These are phyloP conservation scores for Sambucus nigra DNA, from an alignment of 129 eudicot genomes.

Conservation along the genomic window DNA sequence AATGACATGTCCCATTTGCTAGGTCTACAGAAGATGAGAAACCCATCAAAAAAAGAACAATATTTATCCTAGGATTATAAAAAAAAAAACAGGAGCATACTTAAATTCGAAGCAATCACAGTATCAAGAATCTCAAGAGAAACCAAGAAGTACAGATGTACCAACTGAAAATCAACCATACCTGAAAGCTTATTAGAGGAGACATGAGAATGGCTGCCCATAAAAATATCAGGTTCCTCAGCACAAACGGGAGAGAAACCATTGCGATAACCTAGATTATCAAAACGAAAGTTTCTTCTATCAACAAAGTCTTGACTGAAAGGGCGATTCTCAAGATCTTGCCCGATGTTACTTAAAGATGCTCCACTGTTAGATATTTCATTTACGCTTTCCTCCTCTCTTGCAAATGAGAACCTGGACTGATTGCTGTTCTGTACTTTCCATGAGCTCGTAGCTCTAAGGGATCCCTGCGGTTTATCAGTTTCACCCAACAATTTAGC, in stretches of 20 bases:
- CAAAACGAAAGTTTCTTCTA: slow-evolving; percentile 27
- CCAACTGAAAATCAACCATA: slow-evolving; percentile 16
- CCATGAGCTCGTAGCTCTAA: slow-evolving; percentile 39
- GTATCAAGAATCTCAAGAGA: too few relatives aligned
- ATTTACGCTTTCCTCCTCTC: slow-evolving; percentile 56
- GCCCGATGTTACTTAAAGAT: slow-evolving; percentile 27
- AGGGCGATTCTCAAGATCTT: slow-evolving; percentile 16
- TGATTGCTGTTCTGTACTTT: slow-evolving; percentile 58
- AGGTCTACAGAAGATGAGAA: too few relatives aligned
- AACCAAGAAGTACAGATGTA: too few relatives aligned
- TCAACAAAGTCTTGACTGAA: slow-evolving; percentile 24
- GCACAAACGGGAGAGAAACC: slow-evolving; percentile 45
- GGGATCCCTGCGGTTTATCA: slow-evolving; percentile 50
- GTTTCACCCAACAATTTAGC: slow-evolving; percentile 57
- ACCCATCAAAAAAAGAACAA: too few relatives aligned
- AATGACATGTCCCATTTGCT: too few relatives aligned
- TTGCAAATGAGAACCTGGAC: slow-evolving; percentile 93
- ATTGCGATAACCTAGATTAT: slow-evolving; percentile 25
- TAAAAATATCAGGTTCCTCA: slow-evolving; percentile 41
- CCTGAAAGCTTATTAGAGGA: slow-evolving; percentile 58
- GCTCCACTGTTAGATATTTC: slow-evolving; percentile 27
- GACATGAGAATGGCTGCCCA: slow-evolving; percentile 30
- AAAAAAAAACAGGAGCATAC: too few relatives aligned
- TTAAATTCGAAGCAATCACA: too few relatives aligned
- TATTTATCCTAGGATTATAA: too few relatives aligned